Percentiles rank a stretch among this genome's conserved stretches.
Conservation (phyloP, 1,284 basidiomycete species). For the Trichosporon sp. region DNA sequence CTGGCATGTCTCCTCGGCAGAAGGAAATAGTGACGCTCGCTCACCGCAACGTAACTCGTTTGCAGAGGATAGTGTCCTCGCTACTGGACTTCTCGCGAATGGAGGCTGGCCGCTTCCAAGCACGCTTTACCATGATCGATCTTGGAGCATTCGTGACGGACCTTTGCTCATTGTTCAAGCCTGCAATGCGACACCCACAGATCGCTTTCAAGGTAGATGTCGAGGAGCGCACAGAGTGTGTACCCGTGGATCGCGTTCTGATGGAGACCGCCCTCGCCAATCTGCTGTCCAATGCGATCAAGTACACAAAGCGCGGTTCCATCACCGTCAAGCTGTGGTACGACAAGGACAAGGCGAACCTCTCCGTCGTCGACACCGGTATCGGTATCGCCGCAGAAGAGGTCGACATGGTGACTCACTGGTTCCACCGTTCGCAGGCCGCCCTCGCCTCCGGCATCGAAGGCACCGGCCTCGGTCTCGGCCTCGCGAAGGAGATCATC, state of each 20-base stretch:
- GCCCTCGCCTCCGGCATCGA: slow-evolving; percentile 35
- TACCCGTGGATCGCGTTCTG: slow-evolving; percentile 51
- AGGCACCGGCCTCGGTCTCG: slow-evolving; percentile 30
- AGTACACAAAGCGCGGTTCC: slow-evolving; percentile 50
- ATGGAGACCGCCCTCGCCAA: slow-evolving; percentile 56
- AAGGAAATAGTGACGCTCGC: slow-evolving; percentile 43
- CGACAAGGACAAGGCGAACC: slow-evolving; percentile 35
- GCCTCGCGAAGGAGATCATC: slow-evolving; percentile 52
- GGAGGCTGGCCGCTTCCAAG: slow-evolving; percentile 50
- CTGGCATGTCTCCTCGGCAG: slow-evolving; percentile 33
- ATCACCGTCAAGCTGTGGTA: slow-evolving; percentile 46
- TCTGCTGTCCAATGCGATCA: slow-evolving; percentile 54
- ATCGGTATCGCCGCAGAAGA: slow-evolving; percentile 52
- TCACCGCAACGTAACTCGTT: slow-evolving; percentile 45
- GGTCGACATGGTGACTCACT: slow-evolving; percentile 37
- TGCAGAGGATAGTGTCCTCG: slow-evolving; percentile 51
- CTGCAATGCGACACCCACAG: slow-evolving; percentile 38
- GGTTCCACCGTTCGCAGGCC: slow-evolving; percentile 39
- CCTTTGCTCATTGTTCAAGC: slow-evolving; percentile 55
- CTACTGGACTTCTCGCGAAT: slow-evolving; percentile 54
- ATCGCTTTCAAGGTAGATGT: slow-evolving; percentile 14
- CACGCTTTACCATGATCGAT: slow-evolving; percentile 50
- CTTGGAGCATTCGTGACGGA: slow-evolving; percentile 51
- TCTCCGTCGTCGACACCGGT: slow-evolving; percentile 56
- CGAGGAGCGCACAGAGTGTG: slow-evolving; percentile 28